A percentile compares a stretch with the other conserved stretches of the same genome.
Evolutionary conservation across 768 basidiomycete genomes (phyloP).

Genomic region (Agrocybe pediades): DNA sequence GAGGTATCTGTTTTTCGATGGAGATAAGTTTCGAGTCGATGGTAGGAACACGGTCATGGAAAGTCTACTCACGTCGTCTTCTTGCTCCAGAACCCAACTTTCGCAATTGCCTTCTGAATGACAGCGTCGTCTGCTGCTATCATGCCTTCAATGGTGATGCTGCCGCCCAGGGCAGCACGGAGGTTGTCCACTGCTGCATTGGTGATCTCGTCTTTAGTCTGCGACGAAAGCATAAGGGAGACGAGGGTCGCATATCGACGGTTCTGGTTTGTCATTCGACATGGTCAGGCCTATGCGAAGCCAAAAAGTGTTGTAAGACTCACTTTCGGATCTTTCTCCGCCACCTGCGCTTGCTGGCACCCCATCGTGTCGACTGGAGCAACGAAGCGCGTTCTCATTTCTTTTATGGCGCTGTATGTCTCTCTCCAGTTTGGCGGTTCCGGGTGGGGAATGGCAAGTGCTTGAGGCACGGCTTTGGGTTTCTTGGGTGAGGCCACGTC

Average conservation of each 20-base stretch:
- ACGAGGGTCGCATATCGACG: conserved; percentile 84
- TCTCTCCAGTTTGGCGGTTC: conserved; percentile 69
- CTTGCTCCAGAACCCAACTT: conserved; percentile 91
- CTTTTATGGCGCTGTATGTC: conserved; percentile 69
- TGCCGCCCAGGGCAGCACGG: conserved; percentile 73
- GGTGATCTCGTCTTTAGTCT: conserved; percentile 92
- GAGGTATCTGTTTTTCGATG: conserved; percentile 55
- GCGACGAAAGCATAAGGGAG: conserved; percentile 93
- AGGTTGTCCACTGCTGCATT: conserved; percentile 78
- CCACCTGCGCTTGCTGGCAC: conserved; percentile 68
- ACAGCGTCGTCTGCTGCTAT: conserved; percentile 58
- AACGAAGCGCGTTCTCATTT: conserved; percentile 68
- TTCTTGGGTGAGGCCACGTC: conserved; percentile 45
- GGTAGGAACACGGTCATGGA: too few species aligned
- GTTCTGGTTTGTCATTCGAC: conserved; percentile 48
- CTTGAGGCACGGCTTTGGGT: conserved; percentile 53
- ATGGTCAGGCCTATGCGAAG: not conserved
- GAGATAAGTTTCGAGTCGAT: too few species aligned
- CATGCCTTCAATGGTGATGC: conserved; percentile 73
- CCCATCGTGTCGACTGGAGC: conserved; percentile 97
- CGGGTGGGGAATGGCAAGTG: conserved; percentile 63
- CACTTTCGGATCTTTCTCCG: conserved; percentile 70
- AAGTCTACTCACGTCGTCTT: conserved; percentile 69
- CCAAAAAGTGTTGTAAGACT: conserved; percentile 5
- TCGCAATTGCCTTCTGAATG: conserved; percentile 78